Conservation (phyloP, 2,329 filamentous ascomycete species). For the Aureobasidium sp. region DNA sequence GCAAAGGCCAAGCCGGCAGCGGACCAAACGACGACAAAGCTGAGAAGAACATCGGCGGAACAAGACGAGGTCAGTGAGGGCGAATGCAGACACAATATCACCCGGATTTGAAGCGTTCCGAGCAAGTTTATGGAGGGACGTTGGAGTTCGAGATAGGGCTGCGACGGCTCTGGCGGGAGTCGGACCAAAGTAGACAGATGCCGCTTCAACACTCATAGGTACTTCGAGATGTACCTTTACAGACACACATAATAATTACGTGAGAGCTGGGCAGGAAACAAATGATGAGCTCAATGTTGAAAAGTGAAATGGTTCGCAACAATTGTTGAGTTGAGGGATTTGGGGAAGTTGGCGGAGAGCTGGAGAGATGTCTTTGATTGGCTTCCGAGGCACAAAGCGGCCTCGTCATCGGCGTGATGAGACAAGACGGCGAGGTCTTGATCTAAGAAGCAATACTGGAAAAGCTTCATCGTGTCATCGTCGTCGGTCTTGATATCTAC, state of each 20-base stretch:
- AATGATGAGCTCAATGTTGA: not conserved
- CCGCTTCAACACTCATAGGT: not conserved
- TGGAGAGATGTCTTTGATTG: not conserved
- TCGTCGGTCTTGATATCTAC: not conserved
- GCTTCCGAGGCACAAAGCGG: not conserved
- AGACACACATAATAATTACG: not conserved
- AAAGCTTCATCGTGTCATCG: not conserved
- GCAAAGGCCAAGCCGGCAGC: no score
- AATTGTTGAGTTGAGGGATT: not conserved
- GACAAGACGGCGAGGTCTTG: not conserved
- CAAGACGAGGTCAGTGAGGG: no score
- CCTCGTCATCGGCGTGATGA: not conserved
- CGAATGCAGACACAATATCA: no score
- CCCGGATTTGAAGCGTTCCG: no score
- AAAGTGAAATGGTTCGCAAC: not conserved
- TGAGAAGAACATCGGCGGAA: no score
- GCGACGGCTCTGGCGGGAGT: not conserved
- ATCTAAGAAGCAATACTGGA: not conserved
- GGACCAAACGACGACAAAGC: no score
- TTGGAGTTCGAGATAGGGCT: no score
- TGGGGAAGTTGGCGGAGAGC: no score
- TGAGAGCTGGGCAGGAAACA: not conserved
- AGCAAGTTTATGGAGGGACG: no score
- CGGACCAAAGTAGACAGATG: not conserved
- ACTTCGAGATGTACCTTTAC: not conserved